Percentiles rank a stretch among this genome's conserved stretches.
Evolutionary conservation across 2,329 filamentous ascomycete species (phyloP).

Genomic region (Raffaelea ambrosiae): DNA sequence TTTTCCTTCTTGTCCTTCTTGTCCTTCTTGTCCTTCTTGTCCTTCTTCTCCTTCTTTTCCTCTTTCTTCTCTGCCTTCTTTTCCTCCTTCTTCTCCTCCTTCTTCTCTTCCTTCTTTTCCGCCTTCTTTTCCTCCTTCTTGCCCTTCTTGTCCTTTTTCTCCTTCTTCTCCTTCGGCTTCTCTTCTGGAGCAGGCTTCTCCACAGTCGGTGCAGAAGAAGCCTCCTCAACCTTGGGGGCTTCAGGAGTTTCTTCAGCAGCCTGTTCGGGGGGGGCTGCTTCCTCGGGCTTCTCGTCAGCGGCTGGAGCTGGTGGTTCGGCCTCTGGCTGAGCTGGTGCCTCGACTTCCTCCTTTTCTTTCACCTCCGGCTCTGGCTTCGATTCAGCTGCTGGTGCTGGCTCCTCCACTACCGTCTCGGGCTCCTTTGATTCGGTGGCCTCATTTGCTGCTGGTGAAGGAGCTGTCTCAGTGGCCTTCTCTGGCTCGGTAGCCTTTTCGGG

Average conservation of each 20-base stretch:
- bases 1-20: too few relatives aligned
- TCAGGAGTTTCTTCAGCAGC: not conserved
- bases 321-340: not conserved
- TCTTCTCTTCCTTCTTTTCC: not conserved
- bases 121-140: not conserved
- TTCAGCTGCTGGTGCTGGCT: not conserved
- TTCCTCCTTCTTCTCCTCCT: not conserved
- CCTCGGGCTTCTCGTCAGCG: not conserved
- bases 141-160: not conserved
- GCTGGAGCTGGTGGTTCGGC: not conserved
- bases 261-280: not conserved
- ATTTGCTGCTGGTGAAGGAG: not conserved
- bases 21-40: too few relatives aligned
- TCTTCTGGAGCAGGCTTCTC: not conserved
- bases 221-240: not conserved
- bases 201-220: not conserved
- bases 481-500: too few relatives aligned
- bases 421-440: not conserved
- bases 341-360: not conserved
- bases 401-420: not conserved
- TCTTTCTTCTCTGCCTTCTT: not conserved
- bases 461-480: too few relatives aligned
- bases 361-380: not conserved
- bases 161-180: not conserved
- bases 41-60: too few relatives aligned